These are phyloP conservation scores for Gastrodia elata DNA, from an alignment of 106 monocot genomes.

Conservation along the genomic window DNA sequence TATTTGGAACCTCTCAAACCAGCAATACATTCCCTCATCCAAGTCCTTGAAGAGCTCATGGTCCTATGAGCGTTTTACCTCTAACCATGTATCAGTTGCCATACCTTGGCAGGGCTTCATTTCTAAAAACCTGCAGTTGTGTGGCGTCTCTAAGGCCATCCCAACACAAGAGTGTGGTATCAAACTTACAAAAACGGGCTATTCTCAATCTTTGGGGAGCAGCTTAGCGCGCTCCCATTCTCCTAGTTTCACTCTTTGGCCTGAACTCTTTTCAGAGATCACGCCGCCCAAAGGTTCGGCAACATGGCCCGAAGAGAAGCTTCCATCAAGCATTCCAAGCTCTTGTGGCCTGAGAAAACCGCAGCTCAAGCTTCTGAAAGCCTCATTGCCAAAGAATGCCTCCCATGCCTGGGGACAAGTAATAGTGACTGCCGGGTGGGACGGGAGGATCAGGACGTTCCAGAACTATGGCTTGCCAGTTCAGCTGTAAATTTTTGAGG, in stretches of 20 bases:
- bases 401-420: constrained; percentile 77
- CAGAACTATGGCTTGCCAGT: constrained; percentile 73
- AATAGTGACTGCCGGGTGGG: constrained; percentile 67
- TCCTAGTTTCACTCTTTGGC: constrained; percentile 35
- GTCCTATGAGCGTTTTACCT: constrained; percentile 58
- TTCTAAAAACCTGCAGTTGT: constrained; percentile 12
- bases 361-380: constrained; percentile 41
- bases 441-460: constrained; percentile 60
- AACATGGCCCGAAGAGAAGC: constrained; percentile 93
- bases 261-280: constrained; percentile 31
- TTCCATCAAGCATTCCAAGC: constrained; percentile 21
- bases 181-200: background rate
- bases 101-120: constrained; percentile 53
- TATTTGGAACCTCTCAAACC: constrained; percentile 50
- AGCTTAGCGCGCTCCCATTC: constrained; percentile 8
- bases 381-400: constrained; percentile 26
- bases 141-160: background rate
- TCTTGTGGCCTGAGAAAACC: constrained; percentile 15
- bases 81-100: constrained; percentile 49
- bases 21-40: constrained; percentile 7
- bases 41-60: constrained; percentile 34
- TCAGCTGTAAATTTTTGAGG: constrained; percentile 16
- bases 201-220: background rate
- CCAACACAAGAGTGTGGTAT: background rate
- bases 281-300: constrained; percentile 40